phyloP scores from a whole-genome alignment of 495 filamentous ascomycete species.

The Penicillium arizonense region DNA sequence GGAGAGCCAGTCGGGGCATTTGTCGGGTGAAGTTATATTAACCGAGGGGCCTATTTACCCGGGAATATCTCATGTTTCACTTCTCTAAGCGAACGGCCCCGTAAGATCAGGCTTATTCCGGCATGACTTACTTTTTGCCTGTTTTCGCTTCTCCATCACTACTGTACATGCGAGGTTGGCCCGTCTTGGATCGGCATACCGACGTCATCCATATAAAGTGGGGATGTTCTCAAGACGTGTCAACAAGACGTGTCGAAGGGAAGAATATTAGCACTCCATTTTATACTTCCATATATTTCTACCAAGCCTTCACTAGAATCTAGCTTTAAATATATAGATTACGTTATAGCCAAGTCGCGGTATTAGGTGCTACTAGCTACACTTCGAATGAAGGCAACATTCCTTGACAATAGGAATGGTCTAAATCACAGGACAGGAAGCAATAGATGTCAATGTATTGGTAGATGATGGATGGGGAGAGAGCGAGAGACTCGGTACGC shows the following conservation, averaged over 20 bases:
- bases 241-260: background rate
- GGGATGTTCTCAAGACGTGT: too few relatives aligned
- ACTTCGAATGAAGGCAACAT: too few relatives aligned
- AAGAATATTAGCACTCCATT: background rate
- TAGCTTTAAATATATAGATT: too few relatives aligned
- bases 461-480: too few relatives aligned
- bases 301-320: too few relatives aligned
- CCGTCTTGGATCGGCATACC: conserved; percentile 23
- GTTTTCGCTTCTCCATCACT: background rate
- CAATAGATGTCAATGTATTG: too few relatives aligned
- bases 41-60: conserved; percentile 9
- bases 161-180: background rate
- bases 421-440: too few relatives aligned
- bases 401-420: too few relatives aligned
- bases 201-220: conserved; percentile 17
- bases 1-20: conserved; percentile 18
- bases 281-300: background rate
- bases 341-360: too few relatives aligned
- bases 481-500: too few relatives aligned
- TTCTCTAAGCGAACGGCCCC: background rate
- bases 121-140: background rate
- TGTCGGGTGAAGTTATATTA: conserved; percentile 14
- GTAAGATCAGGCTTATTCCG: background rate
- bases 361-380: too few relatives aligned
- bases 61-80: background rate